phyloP scores from a whole-genome alignment of 1,139 yeast genomes.

The Suhomyces atakaporum region DNA sequence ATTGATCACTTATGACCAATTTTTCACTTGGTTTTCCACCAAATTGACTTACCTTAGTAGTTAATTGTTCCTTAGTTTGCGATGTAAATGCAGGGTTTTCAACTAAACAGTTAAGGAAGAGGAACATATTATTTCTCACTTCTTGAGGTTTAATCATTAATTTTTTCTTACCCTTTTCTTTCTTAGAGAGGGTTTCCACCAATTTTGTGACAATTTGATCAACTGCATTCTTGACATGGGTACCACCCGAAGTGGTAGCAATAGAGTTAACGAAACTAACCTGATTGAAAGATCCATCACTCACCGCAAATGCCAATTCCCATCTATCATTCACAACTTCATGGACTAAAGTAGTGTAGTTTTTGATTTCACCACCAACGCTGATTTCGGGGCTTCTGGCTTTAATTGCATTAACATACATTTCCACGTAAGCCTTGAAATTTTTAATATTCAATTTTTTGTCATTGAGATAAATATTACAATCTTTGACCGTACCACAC shows the following conservation, averaged over 20 bases:
- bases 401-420: conserved; percentile 75
- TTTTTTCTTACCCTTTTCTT: conserved; percentile 70
- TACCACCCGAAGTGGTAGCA: conserved; percentile 97
- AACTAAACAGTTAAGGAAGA: conserved; percentile 87
- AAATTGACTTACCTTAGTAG: conserved; percentile 85
- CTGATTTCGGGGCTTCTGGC: conserved; percentile 35
- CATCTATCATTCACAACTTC: conserved; percentile 75
- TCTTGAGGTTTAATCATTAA: conserved; percentile 85
- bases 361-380: conserved; percentile 33
- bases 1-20: conserved; percentile 68
- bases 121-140: conserved; percentile 84
- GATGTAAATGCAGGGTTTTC: conserved; percentile 98
- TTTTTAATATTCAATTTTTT: conserved; percentile 65
- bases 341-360: conserved; percentile 64
- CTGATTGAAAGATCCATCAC: conserved; percentile 89
- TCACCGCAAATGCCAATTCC: conserved; percentile 95
- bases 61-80: conserved; percentile 94
- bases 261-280: conserved; percentile 97
- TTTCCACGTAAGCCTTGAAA: conserved; percentile 86
- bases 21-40: conserved; percentile 71
- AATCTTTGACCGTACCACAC: conserved; percentile 91
- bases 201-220: conserved; percentile 79
- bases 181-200: conserved; percentile 64
- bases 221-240: conserved; percentile 85
- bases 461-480: conserved; percentile 79